Evolutionary conservation across 1,284 basidiomycete genomes (phyloP).

Genomic region (Cutaneotrichosporon mucoides): DNA sequence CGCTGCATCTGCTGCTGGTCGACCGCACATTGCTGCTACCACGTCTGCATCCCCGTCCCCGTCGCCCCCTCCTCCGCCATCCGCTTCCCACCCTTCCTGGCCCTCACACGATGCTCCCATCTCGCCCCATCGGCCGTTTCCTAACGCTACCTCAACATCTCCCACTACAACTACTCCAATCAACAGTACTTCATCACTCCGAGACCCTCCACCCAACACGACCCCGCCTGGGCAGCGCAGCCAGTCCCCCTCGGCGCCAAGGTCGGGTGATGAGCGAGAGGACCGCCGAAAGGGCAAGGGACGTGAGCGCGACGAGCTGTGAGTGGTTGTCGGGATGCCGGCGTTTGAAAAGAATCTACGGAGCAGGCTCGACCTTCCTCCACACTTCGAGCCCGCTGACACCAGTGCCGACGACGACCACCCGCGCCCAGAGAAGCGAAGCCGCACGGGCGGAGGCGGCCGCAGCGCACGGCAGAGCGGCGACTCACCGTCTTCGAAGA

Average conservation of each 20-base stretch:
- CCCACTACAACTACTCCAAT: not conserved
- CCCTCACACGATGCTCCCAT: not conserved
- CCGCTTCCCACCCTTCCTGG: not conserved
- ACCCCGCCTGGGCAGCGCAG: slow-evolving; percentile 24
- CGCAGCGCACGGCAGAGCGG: slow-evolving; percentile 9
- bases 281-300: slow-evolving; percentile 18
- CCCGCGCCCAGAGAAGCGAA: slow-evolving; percentile 18
- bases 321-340: slow-evolving; percentile 5
- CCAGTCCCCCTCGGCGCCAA: slow-evolving; percentile 17
- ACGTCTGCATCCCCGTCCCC: not conserved
- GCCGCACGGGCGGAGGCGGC: slow-evolving; percentile 1
- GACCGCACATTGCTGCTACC: not conserved
- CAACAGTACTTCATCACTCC: slow-evolving; percentile 32
- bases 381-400: not conserved
- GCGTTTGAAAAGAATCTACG: too few species aligned
- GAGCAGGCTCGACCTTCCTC: too few species aligned
- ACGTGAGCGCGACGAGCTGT: slow-evolving; percentile 19
- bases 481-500: slow-evolving; percentile 20
- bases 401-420: slow-evolving; percentile 13
- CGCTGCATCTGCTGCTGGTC: not conserved
- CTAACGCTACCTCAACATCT: not conserved
- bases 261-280: slow-evolving; percentile 6
- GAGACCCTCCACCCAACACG: slow-evolving; percentile 29
- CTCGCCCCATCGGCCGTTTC: not conserved
- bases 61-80: not conserved